Evolutionary conservation across 2,329 filamentous ascomycete genomes (phyloP).

Genomic region (Remersonia thermophila): DNA sequence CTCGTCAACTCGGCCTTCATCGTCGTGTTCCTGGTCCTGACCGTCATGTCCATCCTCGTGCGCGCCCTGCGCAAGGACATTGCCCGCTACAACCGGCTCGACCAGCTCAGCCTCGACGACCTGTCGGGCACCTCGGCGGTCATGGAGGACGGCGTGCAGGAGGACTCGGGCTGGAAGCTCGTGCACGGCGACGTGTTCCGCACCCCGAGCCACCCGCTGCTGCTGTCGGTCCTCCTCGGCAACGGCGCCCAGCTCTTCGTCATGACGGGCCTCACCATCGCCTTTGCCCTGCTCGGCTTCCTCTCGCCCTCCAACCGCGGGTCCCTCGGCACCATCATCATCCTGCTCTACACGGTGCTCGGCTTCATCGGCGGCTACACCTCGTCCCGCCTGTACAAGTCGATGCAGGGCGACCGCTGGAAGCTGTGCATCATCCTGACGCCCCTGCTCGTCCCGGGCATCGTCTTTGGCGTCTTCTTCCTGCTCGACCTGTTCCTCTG

Average conservation of each 20-base stretch:
- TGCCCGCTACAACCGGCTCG: constrained; percentile 87
- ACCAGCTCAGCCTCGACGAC: constrained; percentile 83
- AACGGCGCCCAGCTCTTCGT: constrained; percentile 95
- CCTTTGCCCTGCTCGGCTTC: constrained; percentile 86
- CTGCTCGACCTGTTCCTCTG: constrained; percentile 92
- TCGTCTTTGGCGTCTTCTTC: constrained; percentile 85
- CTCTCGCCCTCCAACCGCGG: constrained; percentile 92
- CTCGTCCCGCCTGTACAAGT: constrained; percentile 85
- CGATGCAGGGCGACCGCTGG: constrained; percentile 84
- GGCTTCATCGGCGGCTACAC: constrained; percentile 87
- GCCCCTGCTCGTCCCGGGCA: constrained; percentile 69
- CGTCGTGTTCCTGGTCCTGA: constrained; percentile 79
- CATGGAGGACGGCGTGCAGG: constrained; percentile 84
- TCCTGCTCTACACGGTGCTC: constrained; percentile 85
- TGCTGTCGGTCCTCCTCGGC: constrained; percentile 78
- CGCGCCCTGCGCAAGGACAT: constrained; percentile 90
- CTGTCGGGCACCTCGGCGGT: constrained; percentile 59
- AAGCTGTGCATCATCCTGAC: constrained; percentile 87
- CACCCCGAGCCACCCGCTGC: constrained; percentile 65
- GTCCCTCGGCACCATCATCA: constrained; percentile 82
- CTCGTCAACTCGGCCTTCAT: constrained; percentile 93
- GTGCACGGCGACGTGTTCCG: constrained; percentile 97
- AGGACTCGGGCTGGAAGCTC: constrained; percentile 97
- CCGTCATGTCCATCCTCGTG: constrained; percentile 84
- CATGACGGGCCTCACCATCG: constrained; percentile 91